Evolutionary conservation across 2,329 filamentous ascomycete genomes (phyloP), one percentile per base, ranked within the genome.

Genomic region (Camillea tinctor): DNA sequence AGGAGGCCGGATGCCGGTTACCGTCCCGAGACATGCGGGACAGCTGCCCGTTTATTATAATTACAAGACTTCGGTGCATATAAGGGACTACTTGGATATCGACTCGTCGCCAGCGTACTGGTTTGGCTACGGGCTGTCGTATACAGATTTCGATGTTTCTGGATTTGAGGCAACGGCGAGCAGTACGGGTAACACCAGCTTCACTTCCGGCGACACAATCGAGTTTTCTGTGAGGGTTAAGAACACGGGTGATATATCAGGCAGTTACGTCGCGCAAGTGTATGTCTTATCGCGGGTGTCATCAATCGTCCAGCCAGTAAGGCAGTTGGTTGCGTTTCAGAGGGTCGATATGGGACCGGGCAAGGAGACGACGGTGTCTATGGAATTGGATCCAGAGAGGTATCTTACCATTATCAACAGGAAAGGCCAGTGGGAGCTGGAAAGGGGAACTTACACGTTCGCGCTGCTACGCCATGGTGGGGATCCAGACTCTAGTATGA

Each of bases 331-430:
- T 4, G 75, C 77, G 8, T 80, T 81, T 58, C 61, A 69, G 26
- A 68, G 77, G 1, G 71, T 77, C 1, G 76, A 80, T 58, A 60
- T 81, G 15, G 68, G 65, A 0, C 60, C 70, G 1, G 73, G 74
- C 2, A 70, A 77, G 53, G 69, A 70, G 49, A 64, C 49, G 3
- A 66, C 44, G 2, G 70, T 78, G 11, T 60, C 55, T 3, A 71
- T 77, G 71, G 68, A 75, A 30, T 50, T 79, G 6, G 76, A 80
- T 2, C 77, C 74, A 15, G 73, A 75, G 60, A 69, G 78, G 23
- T 81, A 79, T 66, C 67, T 81, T 20, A 72, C 71, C 1, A 74
- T 80, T 23, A 63, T 81, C 59, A 76, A 79, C 61, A 68, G 79
- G 36, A 68, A 64, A 57, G 75, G 77, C 60, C 64, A 77, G 44